A percentile compares a stretch with the other conserved stretches of the same genome.
phyloP scores from a whole-genome alignment of 2,329 filamentous ascomycete species.

The Phaeosphaeria sp. region DNA sequence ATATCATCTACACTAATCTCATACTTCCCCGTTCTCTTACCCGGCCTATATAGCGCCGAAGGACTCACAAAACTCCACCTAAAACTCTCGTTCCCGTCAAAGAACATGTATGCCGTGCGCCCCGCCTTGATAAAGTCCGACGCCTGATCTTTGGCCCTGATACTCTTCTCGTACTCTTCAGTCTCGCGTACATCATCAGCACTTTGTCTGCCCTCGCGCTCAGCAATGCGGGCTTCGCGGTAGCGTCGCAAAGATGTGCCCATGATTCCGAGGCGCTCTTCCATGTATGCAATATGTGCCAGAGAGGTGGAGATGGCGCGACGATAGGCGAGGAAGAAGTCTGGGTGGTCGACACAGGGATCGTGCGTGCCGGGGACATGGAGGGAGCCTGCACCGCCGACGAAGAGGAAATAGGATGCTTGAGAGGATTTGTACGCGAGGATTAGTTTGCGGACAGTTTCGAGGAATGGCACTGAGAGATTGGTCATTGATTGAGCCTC shows the following conservation, averaged over 20 bases:
- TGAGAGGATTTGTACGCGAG: slow-evolving; percentile 36
- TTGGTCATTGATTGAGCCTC: slow-evolving; percentile 27
- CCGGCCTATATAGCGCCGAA: slow-evolving; percentile 41
- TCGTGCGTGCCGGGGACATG: slow-evolving; percentile 31
- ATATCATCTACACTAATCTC: slow-evolving; percentile 42
- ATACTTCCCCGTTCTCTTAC: slow-evolving; percentile 41
- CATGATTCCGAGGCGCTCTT: slow-evolving; percentile 41
- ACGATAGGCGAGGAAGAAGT: slow-evolving; percentile 44
- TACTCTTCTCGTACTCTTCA: slow-evolving; percentile 29
- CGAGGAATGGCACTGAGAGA: slow-evolving; percentile 44
- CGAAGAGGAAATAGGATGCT: slow-evolving; percentile 42
- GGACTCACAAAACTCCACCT: slow-evolving; percentile 45
- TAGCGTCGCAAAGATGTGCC: slow-evolving; percentile 34
- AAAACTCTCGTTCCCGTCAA: slow-evolving; percentile 43
- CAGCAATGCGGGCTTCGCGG: slow-evolving; percentile 32
- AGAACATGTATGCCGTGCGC: slow-evolving; percentile 46
- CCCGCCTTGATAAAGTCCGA: slow-evolving; percentile 42
- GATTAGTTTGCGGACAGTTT: slow-evolving; percentile 42
- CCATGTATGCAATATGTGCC: slow-evolving; percentile 44
- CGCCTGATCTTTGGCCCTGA: slow-evolving; percentile 32
- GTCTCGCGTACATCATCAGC: slow-evolving; percentile 21
- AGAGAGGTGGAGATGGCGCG: slow-evolving; percentile 43
- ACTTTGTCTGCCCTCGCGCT: slow-evolving; percentile 18
- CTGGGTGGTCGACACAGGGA: slow-evolving; percentile 39
- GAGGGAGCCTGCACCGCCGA: slow-evolving; percentile 44